phyloP scores from a whole-genome alignment of 2,329 filamentous ascomycete genomes.

The Aspergillus luchuensis region DNA sequence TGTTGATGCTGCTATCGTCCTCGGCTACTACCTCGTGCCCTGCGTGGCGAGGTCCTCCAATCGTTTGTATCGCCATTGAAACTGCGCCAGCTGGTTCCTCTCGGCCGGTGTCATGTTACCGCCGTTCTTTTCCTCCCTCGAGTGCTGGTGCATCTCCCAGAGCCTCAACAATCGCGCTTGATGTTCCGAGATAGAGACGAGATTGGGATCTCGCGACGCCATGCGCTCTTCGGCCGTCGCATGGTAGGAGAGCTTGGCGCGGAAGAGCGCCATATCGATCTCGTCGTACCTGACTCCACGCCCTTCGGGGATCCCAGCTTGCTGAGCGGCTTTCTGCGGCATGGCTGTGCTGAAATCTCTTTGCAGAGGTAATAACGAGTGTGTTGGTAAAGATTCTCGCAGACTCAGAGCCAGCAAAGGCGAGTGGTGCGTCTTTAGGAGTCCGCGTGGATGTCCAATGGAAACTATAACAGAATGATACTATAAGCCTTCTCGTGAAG shows the following conservation, averaged over 20 bases:
- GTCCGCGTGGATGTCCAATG: neutral
- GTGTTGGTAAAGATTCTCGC: neutral
- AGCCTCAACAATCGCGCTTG: constrained; percentile 38
- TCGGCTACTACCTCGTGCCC: constrained; percentile 16
- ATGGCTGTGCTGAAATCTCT: constrained; percentile 15
- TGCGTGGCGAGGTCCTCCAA: constrained; percentile 36
- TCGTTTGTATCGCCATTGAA: constrained; percentile 38
- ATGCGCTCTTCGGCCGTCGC: constrained; percentile 38
- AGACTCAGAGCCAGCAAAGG: neutral
- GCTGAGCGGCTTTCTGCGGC: constrained; percentile 27
- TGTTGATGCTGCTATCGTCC: neutral
- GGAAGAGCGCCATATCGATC: constrained; percentile 42
- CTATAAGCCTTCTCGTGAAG: neutral
- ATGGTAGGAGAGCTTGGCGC: constrained; percentile 39
- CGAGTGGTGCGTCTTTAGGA: neutral
- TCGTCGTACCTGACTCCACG: constrained; percentile 40
- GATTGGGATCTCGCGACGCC: constrained; percentile 35
- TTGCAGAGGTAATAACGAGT: neutral
- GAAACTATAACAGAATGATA: neutral
- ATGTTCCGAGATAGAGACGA: constrained; percentile 36
- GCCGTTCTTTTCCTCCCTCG: constrained; percentile 33
- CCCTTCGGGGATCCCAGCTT: constrained; percentile 33
- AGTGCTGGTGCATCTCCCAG: constrained; percentile 39
- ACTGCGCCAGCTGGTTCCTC: constrained; percentile 36
- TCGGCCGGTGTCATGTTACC: constrained; percentile 32